Evolutionary conservation across 768 basidiomycete species (phyloP).

Genomic region (Lactarius pseudohatsudake): DNA sequence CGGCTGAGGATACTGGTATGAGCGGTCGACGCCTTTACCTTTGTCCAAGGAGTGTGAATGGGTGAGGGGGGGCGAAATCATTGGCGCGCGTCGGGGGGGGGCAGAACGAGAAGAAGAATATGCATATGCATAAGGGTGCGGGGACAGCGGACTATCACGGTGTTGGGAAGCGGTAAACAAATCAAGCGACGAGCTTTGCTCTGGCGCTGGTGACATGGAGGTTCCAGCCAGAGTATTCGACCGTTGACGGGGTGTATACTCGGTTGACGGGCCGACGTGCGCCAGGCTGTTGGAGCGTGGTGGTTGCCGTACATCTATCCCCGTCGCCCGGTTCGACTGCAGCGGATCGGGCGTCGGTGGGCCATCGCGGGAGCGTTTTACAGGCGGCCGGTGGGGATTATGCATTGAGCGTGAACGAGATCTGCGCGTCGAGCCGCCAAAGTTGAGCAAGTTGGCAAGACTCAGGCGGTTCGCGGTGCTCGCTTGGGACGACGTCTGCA

Average conservation of each 20-base stretch:
- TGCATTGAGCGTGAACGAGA: conserved; percentile 15
- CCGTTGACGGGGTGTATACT: conserved; percentile 27
- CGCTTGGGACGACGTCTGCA: conserved; percentile 21
- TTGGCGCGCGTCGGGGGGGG: conserved; percentile 26
- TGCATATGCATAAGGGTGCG: conserved; percentile 55
- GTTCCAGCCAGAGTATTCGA: conserved; percentile 25
- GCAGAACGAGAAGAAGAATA: conserved; percentile 33
- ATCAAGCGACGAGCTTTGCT: conserved; percentile 24
- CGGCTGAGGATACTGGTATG: conserved; percentile 28
- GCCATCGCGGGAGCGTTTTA: conserved; percentile 11
- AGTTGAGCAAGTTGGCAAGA: conserved; percentile 52
- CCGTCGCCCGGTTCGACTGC: conserved; percentile 31
- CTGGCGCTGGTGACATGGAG: conserved; percentile 20
- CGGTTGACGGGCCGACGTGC: conserved; percentile 33
- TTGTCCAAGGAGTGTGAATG: conserved; percentile 33
- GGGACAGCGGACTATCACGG: conserved; percentile 28
- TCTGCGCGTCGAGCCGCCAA: conserved; percentile 35
- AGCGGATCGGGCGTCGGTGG: conserved; percentile 22
- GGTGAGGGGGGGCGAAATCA: conserved; percentile 25
- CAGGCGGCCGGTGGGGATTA: neutral
- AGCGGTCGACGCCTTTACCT: conserved; percentile 29
- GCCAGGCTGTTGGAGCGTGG: conserved; percentile 9
- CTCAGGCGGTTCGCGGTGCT: conserved; percentile 46
- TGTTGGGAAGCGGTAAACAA: conserved; percentile 29
- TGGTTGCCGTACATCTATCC: neutral